Evolutionary conservation across 768 basidiomycete genomes (phyloP), one percentile per base, ranked within the genome.

Genomic region (Suillus luteus): DNA sequence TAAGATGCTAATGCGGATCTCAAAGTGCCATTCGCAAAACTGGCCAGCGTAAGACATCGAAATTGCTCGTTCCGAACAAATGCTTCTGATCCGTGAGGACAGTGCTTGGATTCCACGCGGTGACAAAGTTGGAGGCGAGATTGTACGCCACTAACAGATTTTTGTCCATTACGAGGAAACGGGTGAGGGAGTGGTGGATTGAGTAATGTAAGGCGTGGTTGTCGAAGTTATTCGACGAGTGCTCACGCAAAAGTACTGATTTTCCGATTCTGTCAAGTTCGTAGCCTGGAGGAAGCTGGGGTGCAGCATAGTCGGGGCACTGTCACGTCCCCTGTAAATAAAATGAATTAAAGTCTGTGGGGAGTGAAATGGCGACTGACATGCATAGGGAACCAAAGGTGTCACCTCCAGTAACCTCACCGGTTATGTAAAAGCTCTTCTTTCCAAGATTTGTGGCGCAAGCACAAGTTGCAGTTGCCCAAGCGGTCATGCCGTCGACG

Each of bases 141-240:
- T 97, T 95, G 75, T 90, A 96, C 11, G 93, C 95, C 60, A 94
- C 95, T 65, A 90, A 84, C 40, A 97, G 81, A 73, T 96, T 96
- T 70, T 95, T 95, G 72, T 97, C 95, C 94, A 96, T 96, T 60
- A 94, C 95, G 54, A 96, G 83, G 80, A 95, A 93, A 58, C 95
- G 91, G 37, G 88, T 80, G 60, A 96, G 78, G 3, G 91, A 79
- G 64, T 95, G 95, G 72, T 97, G 96, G 62, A 90, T 89, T 54
- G 95, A 96, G 75, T 96, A 97, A 75, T 97, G 95, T 81, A 96
- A 96, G 0, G 95, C 95, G 55, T 88, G 87, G 43, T 81, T 80
- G 69, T 97, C 95, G 58, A 97, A 80, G 27, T 77, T 89, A 64
- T 85, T 86, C 24, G 82, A 70, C 7, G 80, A 79, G 15, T 82